phyloP scores from a whole-genome alignment of 768 basidiomycete genomes.

The Suillus plorans region DNA sequence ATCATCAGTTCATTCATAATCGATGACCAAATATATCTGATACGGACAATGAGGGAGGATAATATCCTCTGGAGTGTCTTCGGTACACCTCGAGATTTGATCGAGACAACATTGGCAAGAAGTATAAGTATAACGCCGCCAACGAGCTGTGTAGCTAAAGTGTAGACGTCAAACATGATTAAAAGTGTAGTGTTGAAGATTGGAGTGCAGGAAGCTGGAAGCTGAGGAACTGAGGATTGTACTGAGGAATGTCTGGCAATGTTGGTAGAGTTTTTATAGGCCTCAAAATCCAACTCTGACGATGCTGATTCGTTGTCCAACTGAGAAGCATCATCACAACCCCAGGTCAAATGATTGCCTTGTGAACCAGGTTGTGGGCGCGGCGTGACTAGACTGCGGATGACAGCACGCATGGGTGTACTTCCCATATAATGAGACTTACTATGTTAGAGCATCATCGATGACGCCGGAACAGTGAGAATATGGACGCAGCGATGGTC shows the following conservation, averaged over 20 bases:
- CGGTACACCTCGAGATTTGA: slow-evolving; percentile 11
- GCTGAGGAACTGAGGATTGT: neutral
- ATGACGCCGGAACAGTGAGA: neutral
- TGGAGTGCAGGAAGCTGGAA: neutral
- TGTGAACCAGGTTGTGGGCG: neutral
- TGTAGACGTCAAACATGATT: slow-evolving; percentile 16
- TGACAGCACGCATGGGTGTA: neutral
- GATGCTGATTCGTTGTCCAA: neutral
- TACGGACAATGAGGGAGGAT: slow-evolving; percentile 11
- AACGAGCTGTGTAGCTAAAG: slow-evolving; percentile 13
- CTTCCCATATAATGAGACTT: neutral
- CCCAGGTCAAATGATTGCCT: slow-evolving; percentile 3
- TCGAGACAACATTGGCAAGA: slow-evolving; percentile 12
- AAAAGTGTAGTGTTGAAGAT: neutral
- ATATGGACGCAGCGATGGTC: neutral
- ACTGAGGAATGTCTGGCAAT: neutral
- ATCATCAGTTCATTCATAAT: neutral
- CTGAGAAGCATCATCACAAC: neutral
- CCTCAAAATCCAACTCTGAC: neutral
- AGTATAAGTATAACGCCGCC: slow-evolving; percentile 18
- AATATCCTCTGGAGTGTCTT: slow-evolving; percentile 9
- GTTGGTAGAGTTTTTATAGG: slow-evolving; percentile 3
- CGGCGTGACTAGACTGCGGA: neutral
- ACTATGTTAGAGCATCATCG: neutral
- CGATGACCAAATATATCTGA: neutral